Evolutionary conservation across 352 stramenopile species (phyloP), one percentile per base, ranked within the genome.

Genomic region (Globisporangium abappressorium): DNA sequence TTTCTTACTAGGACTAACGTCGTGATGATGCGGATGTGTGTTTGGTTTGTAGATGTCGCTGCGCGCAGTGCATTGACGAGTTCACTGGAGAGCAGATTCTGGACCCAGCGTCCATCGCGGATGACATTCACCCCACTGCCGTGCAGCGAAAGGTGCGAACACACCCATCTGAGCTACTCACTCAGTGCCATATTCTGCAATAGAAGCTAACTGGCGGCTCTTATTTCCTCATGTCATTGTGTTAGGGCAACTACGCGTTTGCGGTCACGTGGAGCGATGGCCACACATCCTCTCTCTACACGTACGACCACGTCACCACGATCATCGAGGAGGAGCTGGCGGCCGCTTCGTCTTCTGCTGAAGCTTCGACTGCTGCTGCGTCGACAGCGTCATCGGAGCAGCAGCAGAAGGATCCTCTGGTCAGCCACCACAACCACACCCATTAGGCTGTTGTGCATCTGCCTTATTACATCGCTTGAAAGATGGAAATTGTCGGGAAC

Each of bases 201-300:
- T 8, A 22, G 18, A 66, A 6, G 14, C 26, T 54, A n/a, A 36
- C 2, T 33, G 9, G 26, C 51, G 6, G 30, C 22, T 34, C 62
- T 6, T 58, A 15, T 33, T 12, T 22, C 33, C 28, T 59, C 28
- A 26, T 59, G 11, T 59, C 2, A 20, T 8, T 22, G 34, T 15
- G 59, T 72, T 33, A 97, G 74, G 98, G 98, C 62, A 99, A 99
- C 73, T 99, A 99, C 89, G 97, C 97, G 15, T 92, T 99, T 28
- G 93, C 91, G 7, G 93, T 99, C 30, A 91, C 96, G 61, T 99
- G 97, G 97, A 98, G 89, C 59, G 97, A 99, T 75, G 97, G 97
- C 12, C 97, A 99, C 83, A 91, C 82, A 58, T 98, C 95, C 22
- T 94, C 87, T 14, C 81, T 99, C 28, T 99, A 99, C 82, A 98